Evolutionary conservation across 805 yeast species (phyloP), one percentile per base, ranked within the genome.

Genomic region (Clavispora phyllophila): DNA sequence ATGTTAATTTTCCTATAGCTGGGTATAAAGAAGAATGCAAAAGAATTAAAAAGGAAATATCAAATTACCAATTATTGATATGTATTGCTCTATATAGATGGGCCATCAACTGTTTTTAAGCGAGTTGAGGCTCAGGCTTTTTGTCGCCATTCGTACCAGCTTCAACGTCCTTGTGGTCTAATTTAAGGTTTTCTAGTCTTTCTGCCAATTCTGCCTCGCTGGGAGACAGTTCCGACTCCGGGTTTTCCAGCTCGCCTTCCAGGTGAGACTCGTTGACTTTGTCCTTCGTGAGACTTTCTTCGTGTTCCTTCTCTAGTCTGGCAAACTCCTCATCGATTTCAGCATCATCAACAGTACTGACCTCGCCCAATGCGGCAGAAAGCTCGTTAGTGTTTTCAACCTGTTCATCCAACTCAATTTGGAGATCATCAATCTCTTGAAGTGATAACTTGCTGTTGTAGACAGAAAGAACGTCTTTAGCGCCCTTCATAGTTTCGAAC

Each of bases 241-340:
- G 4, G 3, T 27, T 14, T 12, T 27, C 17, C 9, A 9, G 9
- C 2, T 27, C 31, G 5, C 5, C n/a, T 9, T 8, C 12, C 20
- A 15, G 9, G 3, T 22, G 12, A 9, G 19, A 10, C 6, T 29
- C 39, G 31, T 45, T 39, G 9, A 15, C 14, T 8, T 40, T 28
- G 9, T 18, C 14, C 8, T 40, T 28, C 20, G 19, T 28, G 9
- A 38, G 37, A 15, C 36, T 40, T 25, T 41, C 24, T 42, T 40
- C 38, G 24, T 28, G 47, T 43, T 60, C 60, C 32, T 40, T 42
- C 14, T 55, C 53, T 39, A 63, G 44, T 27, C 46, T 32, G 19
- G 55, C 55, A 17, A 58, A 53, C 47, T 68, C 72, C 13, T 56
- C 54, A 14, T 63, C 70, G 5, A 66, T 36, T 5, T 61, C 68